These are phyloP conservation scores for Carex sylvatica DNA, from an alignment of 202 grass and related monocot genomes.

Conservation along the genomic window DNA sequence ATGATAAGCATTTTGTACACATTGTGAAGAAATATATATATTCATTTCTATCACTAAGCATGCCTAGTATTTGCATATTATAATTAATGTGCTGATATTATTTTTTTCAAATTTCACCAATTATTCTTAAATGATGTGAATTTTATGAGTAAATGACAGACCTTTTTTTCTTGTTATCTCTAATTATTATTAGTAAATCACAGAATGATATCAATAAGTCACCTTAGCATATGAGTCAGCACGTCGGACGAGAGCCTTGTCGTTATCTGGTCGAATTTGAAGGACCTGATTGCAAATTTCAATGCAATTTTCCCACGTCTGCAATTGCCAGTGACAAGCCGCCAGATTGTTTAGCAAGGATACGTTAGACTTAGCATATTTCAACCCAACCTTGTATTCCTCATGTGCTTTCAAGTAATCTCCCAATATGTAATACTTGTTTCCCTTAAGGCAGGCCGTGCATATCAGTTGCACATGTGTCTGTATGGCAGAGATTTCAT, in stretches of 20 bases:
- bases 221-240: constrained; percentile 47
- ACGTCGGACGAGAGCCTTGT: constrained; percentile 37
- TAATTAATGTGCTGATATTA: not conserved
- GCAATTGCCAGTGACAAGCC: constrained; percentile 37
- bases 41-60: not conserved
- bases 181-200: not conserved
- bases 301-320: constrained; percentile 41
- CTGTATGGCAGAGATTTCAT: constrained; percentile 25
- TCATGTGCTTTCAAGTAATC: constrained; percentile 28
- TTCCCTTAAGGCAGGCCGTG: constrained; percentile 28
- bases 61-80: not conserved
- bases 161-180: not conserved
- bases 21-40: not conserved
- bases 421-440: constrained; percentile 31
- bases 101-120: not conserved
- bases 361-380: constrained; percentile 27
- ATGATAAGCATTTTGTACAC: not conserved
- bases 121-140: not conserved
- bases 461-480: constrained; percentile 30
- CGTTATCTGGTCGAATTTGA: constrained; percentile 30
- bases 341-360: constrained; percentile 39
- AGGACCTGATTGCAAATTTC: constrained; percentile 44
- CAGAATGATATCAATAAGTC: not conserved
- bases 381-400: constrained; percentile 36
- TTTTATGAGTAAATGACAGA: not conserved